Conservation (phyloP, 441 rosid genomes). For the Erodium trifolium region DNA sequence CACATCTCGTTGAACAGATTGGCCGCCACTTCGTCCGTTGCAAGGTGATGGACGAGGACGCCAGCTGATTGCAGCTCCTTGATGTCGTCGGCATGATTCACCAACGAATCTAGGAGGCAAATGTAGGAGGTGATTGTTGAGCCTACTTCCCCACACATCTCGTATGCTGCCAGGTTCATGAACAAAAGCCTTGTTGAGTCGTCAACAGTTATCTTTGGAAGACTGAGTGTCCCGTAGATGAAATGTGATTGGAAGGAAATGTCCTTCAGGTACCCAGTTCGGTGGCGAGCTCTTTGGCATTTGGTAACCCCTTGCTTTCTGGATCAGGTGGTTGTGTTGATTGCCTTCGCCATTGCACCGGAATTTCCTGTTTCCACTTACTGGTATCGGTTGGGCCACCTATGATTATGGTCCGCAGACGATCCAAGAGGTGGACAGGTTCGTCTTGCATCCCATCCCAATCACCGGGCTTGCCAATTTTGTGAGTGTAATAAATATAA, state of each 20-base stretch:
- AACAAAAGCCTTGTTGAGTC: not conserved
- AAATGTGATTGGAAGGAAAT: not conserved
- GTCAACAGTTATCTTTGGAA: not conserved
- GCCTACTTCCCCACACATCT: not conserved
- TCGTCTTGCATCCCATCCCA: not conserved
- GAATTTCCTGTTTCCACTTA: not conserved
- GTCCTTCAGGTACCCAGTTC: slow-evolving; percentile 9
- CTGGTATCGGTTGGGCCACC: not conserved
- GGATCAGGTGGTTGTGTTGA: too few relatives aligned
- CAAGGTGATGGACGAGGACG: not conserved
- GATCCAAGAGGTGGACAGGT: slow-evolving; percentile 13
- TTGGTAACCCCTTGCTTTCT: not conserved
- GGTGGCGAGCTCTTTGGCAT: slow-evolving; percentile 13
- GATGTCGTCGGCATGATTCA: not conserved
- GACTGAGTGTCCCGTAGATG: not conserved
- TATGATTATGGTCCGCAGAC: not conserved
- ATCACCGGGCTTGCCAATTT: not conserved
- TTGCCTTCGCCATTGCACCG: too few relatives aligned
- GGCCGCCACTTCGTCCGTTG: not conserved
- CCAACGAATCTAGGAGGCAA: not conserved
- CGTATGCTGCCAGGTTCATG: slow-evolving; percentile 1
- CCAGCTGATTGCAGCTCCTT: not conserved
- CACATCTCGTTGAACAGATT: not conserved
- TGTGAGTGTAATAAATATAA: not conserved
- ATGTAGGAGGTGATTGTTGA: slow-evolving; percentile 2